phyloP scores from a whole-genome alignment of 768 basidiomycete species.

The Pulveroboletus sp. region DNA sequence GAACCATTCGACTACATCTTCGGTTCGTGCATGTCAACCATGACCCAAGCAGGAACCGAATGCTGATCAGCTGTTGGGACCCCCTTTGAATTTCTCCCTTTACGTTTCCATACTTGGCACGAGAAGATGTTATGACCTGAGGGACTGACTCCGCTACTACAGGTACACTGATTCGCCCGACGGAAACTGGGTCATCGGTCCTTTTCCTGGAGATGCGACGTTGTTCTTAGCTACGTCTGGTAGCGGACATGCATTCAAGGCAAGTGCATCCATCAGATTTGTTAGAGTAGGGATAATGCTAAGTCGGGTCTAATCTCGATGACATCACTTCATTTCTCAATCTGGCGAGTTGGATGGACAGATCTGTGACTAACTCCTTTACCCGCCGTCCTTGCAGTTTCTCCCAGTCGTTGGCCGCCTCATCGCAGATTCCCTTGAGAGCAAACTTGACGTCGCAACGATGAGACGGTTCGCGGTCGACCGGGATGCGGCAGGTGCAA shows the following conservation, averaged over 20 bases:
- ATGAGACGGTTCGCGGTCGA: slow-evolving; percentile 60
- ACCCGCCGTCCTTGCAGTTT: slow-evolving; percentile 50
- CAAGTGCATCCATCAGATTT: slow-evolving; percentile 17
- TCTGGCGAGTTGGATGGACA: neutral
- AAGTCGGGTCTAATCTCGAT: neutral
- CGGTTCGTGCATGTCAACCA: too few relatives aligned
- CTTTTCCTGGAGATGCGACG: slow-evolving; percentile 50
- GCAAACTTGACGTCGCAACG: slow-evolving; percentile 49
- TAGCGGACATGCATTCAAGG: slow-evolving; percentile 88
- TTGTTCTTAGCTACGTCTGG: slow-evolving; percentile 83
- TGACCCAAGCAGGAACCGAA: neutral
- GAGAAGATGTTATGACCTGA: neutral
- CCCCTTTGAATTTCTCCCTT: neutral
- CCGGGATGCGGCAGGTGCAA: slow-evolving; percentile 32
- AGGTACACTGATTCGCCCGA: slow-evolving; percentile 91
- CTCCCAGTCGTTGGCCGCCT: slow-evolving; percentile 78
- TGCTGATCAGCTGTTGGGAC: neutral
- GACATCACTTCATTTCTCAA: too few relatives aligned
- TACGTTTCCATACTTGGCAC: neutral
- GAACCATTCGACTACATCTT: neutral
- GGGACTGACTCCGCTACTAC: neutral
- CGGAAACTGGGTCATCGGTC: slow-evolving; percentile 86
- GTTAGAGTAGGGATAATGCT: neutral
- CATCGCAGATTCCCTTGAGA: slow-evolving; percentile 68
- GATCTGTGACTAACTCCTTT: neutral